phyloP scores from a whole-genome alignment of 2,329 filamentous ascomycete genomes.

The Chrysoporthe austroafricana region DNA sequence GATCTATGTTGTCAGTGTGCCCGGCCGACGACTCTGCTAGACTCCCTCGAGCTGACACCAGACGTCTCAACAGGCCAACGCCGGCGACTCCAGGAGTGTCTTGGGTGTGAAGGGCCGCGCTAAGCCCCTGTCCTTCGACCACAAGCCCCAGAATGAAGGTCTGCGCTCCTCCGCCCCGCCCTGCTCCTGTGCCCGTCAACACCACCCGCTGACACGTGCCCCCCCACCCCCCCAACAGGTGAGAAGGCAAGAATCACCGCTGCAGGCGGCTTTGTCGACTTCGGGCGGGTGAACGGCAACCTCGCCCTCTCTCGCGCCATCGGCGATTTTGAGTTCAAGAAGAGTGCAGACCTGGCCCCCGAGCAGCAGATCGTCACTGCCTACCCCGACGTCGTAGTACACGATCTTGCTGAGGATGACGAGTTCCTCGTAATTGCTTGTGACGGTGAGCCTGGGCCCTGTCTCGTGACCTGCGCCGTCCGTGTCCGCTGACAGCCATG shows the following conservation, averaged over 20 bases:
- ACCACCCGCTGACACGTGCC: constrained; percentile 31
- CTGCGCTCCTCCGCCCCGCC: constrained; percentile 32
- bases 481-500: not conserved
- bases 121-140: constrained; percentile 97
- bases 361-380: constrained; percentile 99
- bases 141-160: constrained; percentile 99
- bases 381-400: constrained; percentile 89
- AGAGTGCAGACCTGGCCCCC: constrained; percentile 94
- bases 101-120: constrained; percentile 95
- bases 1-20: constrained; percentile 83
- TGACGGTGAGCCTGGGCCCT: constrained; percentile 66
- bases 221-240: constrained; percentile 54
- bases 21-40: constrained; percentile 26
- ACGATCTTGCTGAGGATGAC: constrained; percentile 89
- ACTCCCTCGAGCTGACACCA: constrained; percentile 29
- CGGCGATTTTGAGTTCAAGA: constrained; percentile 99
- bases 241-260: constrained; percentile 96
- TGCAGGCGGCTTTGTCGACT: constrained; percentile 96
- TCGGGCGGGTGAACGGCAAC: constrained; percentile 97
- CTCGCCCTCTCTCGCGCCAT: constrained; percentile 95
- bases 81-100: constrained; percentile 93
- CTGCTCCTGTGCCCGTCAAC: not conserved
- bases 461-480: not conserved
- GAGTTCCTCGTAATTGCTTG: constrained; percentile 94
- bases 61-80: constrained; percentile 76